Base-by-base conservation (phyloP, 2,329 filamentous ascomycete species). In the Fusarium gaditjirri region DNA sequence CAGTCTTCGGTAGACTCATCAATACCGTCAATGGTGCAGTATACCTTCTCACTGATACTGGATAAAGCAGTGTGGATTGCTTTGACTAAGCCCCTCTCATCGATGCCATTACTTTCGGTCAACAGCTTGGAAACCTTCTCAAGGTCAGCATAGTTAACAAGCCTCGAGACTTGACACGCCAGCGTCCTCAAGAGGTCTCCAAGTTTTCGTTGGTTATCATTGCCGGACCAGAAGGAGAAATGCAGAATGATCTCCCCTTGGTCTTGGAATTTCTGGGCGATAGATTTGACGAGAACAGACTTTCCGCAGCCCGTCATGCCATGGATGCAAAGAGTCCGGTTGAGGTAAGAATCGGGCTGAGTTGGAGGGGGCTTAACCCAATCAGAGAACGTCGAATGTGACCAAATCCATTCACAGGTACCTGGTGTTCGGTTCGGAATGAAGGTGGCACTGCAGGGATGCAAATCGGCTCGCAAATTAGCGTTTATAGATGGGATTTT, bases 81-180 rank as follows among this genome's bases (percentile, higher is more conserved):
- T 7, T 29, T 5, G 5, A 52, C 7, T 21, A 52, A 17, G 12
- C 16, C 6, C 4, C 39, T 0, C 35, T 43, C 17, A 11, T 44
- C 12, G 17, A 56, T 33, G 10, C 29, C 10, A 14, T 41, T 11
- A 14, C 23, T 43, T 6, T 8, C 0, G 0, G 25, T 27, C n/a
- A 56, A n/a, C 5, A 16, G 0, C 17, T n/a, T 21, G 16, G 23
- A 44, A 3, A 56, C 3, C 21, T 10, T 11, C 17, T 56, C 12
- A 2, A 56, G 16, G 2, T 35, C n/a, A 0, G 0, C 7, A 27
- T 27, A 29, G 9, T 1, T 6, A 3, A 27, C 23, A 3, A 3
- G 29, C 7, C 39, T 11, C 0, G 11, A 5, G 0, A 4, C 8
- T 8, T 56, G 39, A 39, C 53, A 56, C 0, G 16, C 13, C 7